phyloP scores from a whole-genome alignment of 257 asterid species.

The Coffea canephora region DNA sequence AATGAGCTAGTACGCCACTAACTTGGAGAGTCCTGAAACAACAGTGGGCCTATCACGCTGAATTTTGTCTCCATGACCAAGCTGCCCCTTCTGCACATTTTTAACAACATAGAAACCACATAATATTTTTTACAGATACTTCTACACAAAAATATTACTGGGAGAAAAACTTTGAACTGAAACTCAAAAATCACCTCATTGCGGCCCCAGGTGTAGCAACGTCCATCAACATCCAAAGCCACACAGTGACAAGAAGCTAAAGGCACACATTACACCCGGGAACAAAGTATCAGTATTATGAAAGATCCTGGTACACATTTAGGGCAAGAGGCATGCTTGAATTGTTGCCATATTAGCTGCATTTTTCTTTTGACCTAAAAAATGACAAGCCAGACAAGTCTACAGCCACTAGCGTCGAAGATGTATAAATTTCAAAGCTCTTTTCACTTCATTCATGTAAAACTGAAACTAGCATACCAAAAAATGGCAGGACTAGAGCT shows the following conservation, averaged over 20 bases:
- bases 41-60: slow-evolving; percentile 86
- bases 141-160: no score
- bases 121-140: neutral
- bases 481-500: neutral
- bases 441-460: neutral
- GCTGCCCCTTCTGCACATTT: slow-evolving; percentile 83
- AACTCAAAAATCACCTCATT: slow-evolving; percentile 58
- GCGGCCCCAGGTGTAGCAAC: slow-evolving; percentile 97
- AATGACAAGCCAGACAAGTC: neutral
- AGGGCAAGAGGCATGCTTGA: no score
- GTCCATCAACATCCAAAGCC: slow-evolving; percentile 91
- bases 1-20: slow-evolving; percentile 17
- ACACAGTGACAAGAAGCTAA: slow-evolving; percentile 91
- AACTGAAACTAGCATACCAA: neutral
- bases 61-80: slow-evolving; percentile 90
- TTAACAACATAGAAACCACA: neutral
- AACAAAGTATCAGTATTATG: neutral
- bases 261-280: slow-evolving; percentile 21
- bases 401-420: neutral
- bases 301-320: neutral
- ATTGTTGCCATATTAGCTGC: neutral
- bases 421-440: neutral
- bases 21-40: slow-evolving; percentile 80
- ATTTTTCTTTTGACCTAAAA: no score
- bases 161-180: neutral